Percentiles rank a stretch among this genome's conserved stretches.
These are phyloP conservation scores for Nelumbo lutea DNA, from an alignment of 164 flowering plant species.

Conservation along the genomic window DNA sequence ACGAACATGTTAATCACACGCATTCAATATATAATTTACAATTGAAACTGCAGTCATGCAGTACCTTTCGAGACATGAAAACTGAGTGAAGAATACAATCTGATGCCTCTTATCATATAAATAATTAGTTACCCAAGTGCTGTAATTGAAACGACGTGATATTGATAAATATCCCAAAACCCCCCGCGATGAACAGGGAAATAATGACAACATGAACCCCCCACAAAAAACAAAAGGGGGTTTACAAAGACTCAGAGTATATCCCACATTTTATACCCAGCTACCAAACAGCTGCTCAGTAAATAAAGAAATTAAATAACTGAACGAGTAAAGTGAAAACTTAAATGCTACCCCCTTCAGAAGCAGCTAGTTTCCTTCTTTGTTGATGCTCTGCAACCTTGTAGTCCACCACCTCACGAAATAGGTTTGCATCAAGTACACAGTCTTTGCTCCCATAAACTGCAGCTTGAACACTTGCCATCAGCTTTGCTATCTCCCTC, in stretches of 20 bases:
- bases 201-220: not conserved
- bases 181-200: not conserved
- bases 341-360: conserved; percentile 24
- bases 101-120: too few relatives aligned
- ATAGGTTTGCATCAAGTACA: conserved; percentile 65
- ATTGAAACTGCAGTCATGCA: too few relatives aligned
- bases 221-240: not conserved
- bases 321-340: not conserved
- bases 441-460: conserved; percentile 85
- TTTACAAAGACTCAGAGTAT: conserved; percentile 4
- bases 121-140: too few relatives aligned
- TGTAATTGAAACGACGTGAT: not conserved
- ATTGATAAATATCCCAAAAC: conserved; percentile 9
- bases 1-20: too few relatives aligned
- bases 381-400: conserved; percentile 96
- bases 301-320: too few relatives aligned
- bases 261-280: conserved; percentile 7
- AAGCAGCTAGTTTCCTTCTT: conserved; percentile 59
- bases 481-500: conserved; percentile 90
- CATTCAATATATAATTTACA: too few relatives aligned
- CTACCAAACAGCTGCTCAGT: not conserved
- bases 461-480: conserved; percentile 97
- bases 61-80: too few relatives aligned
- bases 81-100: too few relatives aligned
- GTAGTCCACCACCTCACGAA: conserved; percentile 92